phyloP scores from a whole-genome alignment of 148 eudicot genomes.

The Rhododendron mucronatum region DNA sequence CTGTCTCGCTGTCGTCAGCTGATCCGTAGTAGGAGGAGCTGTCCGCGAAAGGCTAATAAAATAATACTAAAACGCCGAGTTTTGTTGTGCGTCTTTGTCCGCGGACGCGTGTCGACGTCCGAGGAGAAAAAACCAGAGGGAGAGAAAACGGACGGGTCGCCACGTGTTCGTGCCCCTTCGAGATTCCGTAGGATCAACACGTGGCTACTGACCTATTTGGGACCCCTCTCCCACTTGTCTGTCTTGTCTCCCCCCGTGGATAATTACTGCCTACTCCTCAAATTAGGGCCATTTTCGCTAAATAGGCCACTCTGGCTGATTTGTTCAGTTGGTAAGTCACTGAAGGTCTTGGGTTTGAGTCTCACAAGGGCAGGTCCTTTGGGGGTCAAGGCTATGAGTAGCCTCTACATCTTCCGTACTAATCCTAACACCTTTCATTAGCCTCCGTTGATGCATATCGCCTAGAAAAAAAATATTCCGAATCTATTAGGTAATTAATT shows the following conservation, averaged over 20 bases:
- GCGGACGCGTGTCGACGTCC: background rate
- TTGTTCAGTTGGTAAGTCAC: no score
- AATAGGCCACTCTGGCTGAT: no score
- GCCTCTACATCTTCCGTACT: rapidly evolving
- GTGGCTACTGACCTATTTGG: background rate
- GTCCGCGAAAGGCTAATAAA: background rate
- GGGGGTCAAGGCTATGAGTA: no score
- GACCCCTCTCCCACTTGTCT: background rate
- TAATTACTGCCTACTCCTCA: background rate
- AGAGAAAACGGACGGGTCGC: background rate
- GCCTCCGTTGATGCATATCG: no score
- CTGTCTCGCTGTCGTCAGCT: background rate
- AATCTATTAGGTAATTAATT: no score
- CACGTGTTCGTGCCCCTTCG: background rate
- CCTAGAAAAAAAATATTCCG: no score
- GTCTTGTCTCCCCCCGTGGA: background rate
- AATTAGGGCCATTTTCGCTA: no score
- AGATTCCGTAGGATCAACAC: background rate
- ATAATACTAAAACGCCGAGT: background rate
- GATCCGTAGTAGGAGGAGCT: background rate
- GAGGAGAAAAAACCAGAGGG: background rate
- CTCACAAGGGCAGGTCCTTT: no score
- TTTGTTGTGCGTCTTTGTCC: background rate
- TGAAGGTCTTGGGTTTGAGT: no score
- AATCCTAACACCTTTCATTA: no score